phyloP scores from a whole-genome alignment of 164 flowering plant genomes.

The Umbilicus rupestris region DNA sequence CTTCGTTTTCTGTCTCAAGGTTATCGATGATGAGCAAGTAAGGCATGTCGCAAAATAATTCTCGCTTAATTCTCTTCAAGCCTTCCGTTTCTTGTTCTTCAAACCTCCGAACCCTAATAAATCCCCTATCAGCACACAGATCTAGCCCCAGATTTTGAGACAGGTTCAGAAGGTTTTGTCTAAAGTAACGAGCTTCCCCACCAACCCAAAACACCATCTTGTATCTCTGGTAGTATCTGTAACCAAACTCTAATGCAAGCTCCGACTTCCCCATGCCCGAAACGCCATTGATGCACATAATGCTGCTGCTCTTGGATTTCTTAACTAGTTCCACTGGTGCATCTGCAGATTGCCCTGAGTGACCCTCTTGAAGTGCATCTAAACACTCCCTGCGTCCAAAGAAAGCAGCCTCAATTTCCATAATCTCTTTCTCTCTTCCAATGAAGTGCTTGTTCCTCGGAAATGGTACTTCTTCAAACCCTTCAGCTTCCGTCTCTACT shows the following conservation, averaged over 20 bases:
- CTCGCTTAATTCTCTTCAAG: constrained; percentile 76
- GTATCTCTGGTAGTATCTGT: constrained; percentile 62
- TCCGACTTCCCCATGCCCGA: constrained; percentile 80
- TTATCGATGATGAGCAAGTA: constrained; percentile 74
- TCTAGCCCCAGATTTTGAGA: constrained; percentile 62
- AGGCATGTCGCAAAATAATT: constrained; percentile 74
- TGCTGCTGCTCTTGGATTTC: constrained; percentile 48
- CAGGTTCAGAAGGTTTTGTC: constrained; percentile 71
- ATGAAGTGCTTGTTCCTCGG: constrained; percentile 57
- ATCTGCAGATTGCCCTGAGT: constrained; percentile 36
- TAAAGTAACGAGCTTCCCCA: constrained; percentile 69
- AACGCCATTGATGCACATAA: constrained; percentile 60
- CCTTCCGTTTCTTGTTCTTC: constrained; percentile 89
- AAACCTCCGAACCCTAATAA: constrained; percentile 65
- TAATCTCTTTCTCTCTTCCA: constrained; percentile 73
- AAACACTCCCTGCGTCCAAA: constrained; percentile 41
- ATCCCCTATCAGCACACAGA: constrained; percentile 83
- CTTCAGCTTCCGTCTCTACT: constrained; percentile 32
- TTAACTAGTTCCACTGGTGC: constrained; percentile 53
- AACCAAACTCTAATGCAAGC: constrained; percentile 79
- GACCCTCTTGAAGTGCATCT: constrained; percentile 21
- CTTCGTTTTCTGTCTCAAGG: constrained; percentile 75
- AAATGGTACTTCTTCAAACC: constrained; percentile 53
- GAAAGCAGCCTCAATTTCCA: constrained; percentile 58
- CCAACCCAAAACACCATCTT: constrained; percentile 90